Evolutionary conservation across 2,329 filamentous ascomycete genomes (phyloP).

Genomic region (Juglanconis sp.): DNA sequence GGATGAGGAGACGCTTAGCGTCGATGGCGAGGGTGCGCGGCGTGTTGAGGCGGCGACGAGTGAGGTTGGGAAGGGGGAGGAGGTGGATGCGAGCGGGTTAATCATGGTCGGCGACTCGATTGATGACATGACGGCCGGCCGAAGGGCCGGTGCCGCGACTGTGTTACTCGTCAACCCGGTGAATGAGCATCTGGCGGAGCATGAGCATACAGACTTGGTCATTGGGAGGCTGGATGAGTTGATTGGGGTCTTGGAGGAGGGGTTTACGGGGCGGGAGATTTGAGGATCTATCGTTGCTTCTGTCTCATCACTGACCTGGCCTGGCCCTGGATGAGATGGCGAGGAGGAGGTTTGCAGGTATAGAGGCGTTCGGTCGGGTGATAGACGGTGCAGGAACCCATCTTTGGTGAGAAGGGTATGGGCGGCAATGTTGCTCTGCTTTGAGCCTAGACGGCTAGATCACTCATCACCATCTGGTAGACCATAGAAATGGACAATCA

Average conservation of each 20-base stretch:
- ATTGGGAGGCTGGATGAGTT: constrained; percentile 73
- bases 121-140: constrained; percentile 89
- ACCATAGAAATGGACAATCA: not conserved
- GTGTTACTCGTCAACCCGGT: constrained; percentile 83
- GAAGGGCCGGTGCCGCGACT: constrained; percentile 79
- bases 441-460: not conserved
- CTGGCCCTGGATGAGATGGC: not conserved
- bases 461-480: not conserved
- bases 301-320: too few relatives aligned
- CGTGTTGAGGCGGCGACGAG: constrained; percentile 20
- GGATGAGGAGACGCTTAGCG: constrained; percentile 1
- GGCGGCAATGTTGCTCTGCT: not conserved
- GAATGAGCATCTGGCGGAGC: constrained; percentile 67
- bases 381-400: too few relatives aligned
- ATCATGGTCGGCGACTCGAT: constrained; percentile 77
- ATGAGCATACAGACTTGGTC: constrained; percentile 74
- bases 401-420: too few relatives aligned
- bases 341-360: too few relatives aligned
- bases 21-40: constrained; percentile 16
- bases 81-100: constrained; percentile 43
- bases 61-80: constrained; percentile 23
- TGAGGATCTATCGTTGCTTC: not conserved
- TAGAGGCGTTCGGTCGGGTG: too few relatives aligned
- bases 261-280: constrained; percentile 58
- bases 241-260: constrained; percentile 69